Evolutionary conservation across 176 grass and related monocot species (phyloP).

Genomic region (Eleusine coracana): DNA sequence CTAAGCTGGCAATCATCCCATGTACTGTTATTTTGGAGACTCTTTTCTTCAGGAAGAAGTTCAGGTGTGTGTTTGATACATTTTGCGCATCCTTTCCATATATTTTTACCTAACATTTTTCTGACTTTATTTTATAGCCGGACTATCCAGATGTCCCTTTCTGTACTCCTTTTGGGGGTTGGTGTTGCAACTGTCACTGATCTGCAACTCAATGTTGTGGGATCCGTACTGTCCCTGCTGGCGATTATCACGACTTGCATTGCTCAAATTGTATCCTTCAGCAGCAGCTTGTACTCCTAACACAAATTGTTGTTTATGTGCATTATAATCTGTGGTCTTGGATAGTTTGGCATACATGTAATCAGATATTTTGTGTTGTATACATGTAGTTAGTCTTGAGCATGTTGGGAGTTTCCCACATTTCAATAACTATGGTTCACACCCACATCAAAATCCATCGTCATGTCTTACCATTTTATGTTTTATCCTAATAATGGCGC

Average conservation of each 20-base stretch:
- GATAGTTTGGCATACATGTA: not conserved
- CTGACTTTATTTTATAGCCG: constrained; percentile 61
- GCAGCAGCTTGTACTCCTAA: constrained; percentile 31
- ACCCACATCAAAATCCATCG: not conserved
- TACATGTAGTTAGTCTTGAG: not conserved
- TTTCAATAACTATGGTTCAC: constrained; percentile 9
- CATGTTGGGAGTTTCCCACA: not conserved
- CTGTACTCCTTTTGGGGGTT: constrained; percentile 90
- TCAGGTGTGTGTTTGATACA: constrained; percentile 69
- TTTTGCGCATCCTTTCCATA: constrained; percentile 21
- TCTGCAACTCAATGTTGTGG: constrained; percentile 92
- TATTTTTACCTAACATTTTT: constrained; percentile 29
- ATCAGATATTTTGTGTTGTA: constrained; percentile 1
- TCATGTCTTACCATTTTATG: constrained; percentile 1
- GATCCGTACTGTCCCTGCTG: constrained; percentile 90
- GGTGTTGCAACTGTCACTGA: constrained; percentile 99
- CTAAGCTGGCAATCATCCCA: constrained; percentile 96
- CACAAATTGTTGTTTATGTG: not conserved
- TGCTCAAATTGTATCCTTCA: constrained; percentile 99
- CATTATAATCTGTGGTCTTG: constrained; percentile 8
- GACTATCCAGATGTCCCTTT: constrained; percentile 88
- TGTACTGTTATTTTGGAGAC: constrained; percentile 99
- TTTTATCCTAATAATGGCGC: not conserved
- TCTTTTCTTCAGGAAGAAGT: constrained; percentile 96
- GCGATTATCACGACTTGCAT: constrained; percentile 96